phyloP scores from a whole-genome alignment of 176 grass and related monocot species.

The Rhynchospora tenuis region DNA sequence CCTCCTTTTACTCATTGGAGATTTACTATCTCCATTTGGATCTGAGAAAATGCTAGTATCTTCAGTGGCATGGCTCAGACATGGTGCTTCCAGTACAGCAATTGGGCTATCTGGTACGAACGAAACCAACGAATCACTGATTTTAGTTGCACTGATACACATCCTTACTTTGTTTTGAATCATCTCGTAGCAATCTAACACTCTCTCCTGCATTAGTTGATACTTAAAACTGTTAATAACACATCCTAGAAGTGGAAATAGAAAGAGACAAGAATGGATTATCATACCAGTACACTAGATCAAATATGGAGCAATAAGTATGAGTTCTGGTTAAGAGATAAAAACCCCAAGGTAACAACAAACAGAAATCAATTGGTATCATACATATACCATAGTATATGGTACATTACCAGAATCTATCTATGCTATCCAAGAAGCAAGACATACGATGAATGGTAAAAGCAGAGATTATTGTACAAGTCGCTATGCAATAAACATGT shows the following conservation, averaged over 20 bases:
- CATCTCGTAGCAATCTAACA: slow-evolving; percentile 60
- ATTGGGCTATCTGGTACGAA: slow-evolving; percentile 73
- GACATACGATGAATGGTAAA: neutral
- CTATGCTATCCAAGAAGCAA: neutral
- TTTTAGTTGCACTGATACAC: slow-evolving; percentile 44
- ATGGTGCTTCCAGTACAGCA: slow-evolving; percentile 79
- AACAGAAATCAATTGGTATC: neutral
- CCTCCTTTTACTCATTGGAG: slow-evolving; percentile 74
- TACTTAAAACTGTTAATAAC: neutral
- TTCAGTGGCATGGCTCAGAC: slow-evolving; percentile 74
- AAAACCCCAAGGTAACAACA: neutral
- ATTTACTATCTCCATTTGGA: slow-evolving; percentile 42
- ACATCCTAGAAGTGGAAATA: neutral
- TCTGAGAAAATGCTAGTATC: slow-evolving; percentile 49
- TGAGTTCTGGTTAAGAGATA: neutral
- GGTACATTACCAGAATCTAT: neutral
- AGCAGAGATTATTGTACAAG: neutral
- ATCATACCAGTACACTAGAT: neutral
- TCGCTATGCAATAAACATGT: neutral
- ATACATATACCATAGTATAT: neutral
- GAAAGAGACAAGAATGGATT: neutral
- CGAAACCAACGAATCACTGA: slow-evolving; percentile 33
- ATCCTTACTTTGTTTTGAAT: slow-evolving; percentile 61
- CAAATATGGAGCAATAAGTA: neutral
- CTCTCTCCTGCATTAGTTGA: slow-evolving; percentile 46